Conservation (phyloP, 768 basidiomycete genomes). For the Phylloporus sp. region DNA sequence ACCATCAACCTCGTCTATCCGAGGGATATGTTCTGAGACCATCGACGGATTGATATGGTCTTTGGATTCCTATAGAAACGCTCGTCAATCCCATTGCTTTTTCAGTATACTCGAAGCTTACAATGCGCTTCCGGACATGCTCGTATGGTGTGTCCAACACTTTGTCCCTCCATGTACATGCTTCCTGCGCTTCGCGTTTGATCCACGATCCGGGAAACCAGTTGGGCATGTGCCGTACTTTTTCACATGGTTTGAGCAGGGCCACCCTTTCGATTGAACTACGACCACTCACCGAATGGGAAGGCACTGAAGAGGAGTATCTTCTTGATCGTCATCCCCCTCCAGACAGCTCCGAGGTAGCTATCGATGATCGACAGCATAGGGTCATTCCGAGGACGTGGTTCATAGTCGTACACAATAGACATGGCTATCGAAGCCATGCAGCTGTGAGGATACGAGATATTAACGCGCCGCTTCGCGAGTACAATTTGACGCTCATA, state of each 20-base stretch:
- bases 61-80: slow-evolving; percentile 5
- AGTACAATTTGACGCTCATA: not conserved
- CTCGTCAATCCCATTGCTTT: no score
- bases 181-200: slow-evolving; percentile 9
- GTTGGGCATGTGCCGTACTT: slow-evolving; percentile 27
- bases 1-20: slow-evolving; percentile 8
- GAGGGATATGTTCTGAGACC: slow-evolving; percentile 13
- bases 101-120: slow-evolving; percentile 1
- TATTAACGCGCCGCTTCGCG: slow-evolving; percentile 18
- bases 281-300: slow-evolving; percentile 15
- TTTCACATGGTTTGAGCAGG: not conserved
- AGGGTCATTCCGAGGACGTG: slow-evolving; percentile 8
- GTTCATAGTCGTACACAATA: slow-evolving; percentile 20
- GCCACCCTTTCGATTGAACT: no score
- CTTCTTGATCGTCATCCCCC: slow-evolving; percentile 7
- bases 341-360: slow-evolving; percentile 5
- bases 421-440: slow-evolving; percentile 28
- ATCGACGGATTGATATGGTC: slow-evolving; percentile 6
- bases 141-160: slow-evolving; percentile 16
- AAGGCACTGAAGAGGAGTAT: slow-evolving; percentile 12
- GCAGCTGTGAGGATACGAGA: no score
- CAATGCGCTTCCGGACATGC: slow-evolving; percentile 9
- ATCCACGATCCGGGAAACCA: slow-evolving; percentile 21
- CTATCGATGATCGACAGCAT: slow-evolving; percentile 13
- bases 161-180: slow-evolving; percentile 4